Evolutionary conservation across 768 basidiomycete genomes (phyloP).

Genomic region (Ephemerocybe angulata): DNA sequence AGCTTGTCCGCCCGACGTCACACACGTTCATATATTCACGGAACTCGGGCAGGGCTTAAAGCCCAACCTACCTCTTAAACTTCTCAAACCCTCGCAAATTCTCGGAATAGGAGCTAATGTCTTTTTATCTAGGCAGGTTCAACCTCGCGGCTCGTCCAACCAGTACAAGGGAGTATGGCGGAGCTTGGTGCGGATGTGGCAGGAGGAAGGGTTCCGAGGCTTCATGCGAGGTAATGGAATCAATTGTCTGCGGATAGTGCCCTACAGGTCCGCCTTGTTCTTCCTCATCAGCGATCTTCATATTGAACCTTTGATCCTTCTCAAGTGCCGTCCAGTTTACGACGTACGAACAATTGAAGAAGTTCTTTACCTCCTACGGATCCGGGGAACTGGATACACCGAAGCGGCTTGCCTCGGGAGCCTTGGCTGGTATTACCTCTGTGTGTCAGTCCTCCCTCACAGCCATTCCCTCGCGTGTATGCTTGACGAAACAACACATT

Average conservation of each 20-base stretch:
- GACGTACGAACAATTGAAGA: conserved; percentile 89
- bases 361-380: conserved; percentile 70
- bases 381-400: conserved; percentile 82
- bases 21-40: no score
- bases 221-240: conserved; percentile 93
- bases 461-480: no score
- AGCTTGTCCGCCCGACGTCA: no score
- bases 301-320: conserved; percentile 1
- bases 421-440: conserved; percentile 89
- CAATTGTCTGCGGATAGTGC: conserved; percentile 90
- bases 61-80: background rate
- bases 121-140: conserved; percentile 81
- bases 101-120: conserved; percentile 8
- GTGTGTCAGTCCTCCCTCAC: conserved; percentile 68
- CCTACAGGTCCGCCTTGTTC: conserved; percentile 55
- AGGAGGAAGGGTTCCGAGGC: conserved; percentile 88
- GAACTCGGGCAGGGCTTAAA: background rate
- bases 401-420: conserved; percentile 80
- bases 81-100: background rate
- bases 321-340: conserved; percentile 80
- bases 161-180: conserved; percentile 85
- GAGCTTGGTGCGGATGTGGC: conserved; percentile 85
- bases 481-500: no score
- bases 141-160: conserved; percentile 55
- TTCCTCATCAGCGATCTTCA: background rate